Conservation (phyloP, 73 alveolate genomes). For the Loxodes magnus region DNA sequence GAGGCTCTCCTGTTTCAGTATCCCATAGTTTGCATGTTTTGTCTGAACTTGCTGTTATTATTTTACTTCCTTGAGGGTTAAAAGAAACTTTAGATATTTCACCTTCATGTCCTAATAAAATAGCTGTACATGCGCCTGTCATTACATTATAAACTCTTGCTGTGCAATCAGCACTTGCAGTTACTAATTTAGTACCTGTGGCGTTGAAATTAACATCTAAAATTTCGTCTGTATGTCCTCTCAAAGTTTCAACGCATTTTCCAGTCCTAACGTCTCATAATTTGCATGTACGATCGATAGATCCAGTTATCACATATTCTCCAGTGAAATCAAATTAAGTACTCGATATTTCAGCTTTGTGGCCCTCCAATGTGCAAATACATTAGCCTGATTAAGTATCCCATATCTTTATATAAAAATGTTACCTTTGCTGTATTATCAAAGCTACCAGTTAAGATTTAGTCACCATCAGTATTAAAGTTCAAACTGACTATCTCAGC, state of each 20-base stretch:
- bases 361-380: conserved; percentile 89
- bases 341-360: conserved; percentile 80
- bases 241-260: conserved; percentile 90
- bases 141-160: conserved; percentile 90
- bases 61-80: conserved; percentile 94
- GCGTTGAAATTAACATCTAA: conserved; percentile 93
- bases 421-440: conserved; percentile 99
- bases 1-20: conserved; percentile 96
- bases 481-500: conserved; percentile 94
- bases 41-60: conserved; percentile 96
- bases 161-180: conserved; percentile 95
- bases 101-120: conserved; percentile 88
- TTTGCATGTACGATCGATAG: conserved; percentile 91
- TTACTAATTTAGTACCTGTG: conserved; percentile 95
- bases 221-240: conserved; percentile 77
- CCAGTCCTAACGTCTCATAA: conserved; percentile 98
- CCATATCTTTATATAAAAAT: no score
- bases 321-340: conserved; percentile 96
- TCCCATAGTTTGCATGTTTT: conserved; percentile 96
- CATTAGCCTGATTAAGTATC: conserved; percentile 93
- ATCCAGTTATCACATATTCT: conserved; percentile 88
- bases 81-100: conserved; percentile 93
- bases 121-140: conserved; percentile 60
- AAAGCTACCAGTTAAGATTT: conserved; percentile 93
- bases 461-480: conserved; percentile 99